Conservation (phyloP, 371 early-diverging fungal genomes). For the Mortierella sp. region DNA sequence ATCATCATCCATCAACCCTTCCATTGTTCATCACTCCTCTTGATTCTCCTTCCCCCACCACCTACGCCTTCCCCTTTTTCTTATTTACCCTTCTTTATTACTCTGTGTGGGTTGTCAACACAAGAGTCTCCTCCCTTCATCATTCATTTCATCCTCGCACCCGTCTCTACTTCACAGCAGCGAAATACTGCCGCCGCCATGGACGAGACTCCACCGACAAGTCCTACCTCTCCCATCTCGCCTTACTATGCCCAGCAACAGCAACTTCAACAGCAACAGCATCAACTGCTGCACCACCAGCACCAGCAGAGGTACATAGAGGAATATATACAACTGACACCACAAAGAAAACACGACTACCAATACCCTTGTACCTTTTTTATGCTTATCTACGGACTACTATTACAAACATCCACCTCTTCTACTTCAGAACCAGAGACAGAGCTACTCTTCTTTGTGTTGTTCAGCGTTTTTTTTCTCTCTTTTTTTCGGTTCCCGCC, state of each 20-base stretch:
- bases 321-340: neutral
- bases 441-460: neutral
- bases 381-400: too few relatives aligned
- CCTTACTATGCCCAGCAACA: constrained; percentile 39
- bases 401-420: too few relatives aligned
- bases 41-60: neutral
- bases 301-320: constrained; percentile 30
- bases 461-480: neutral
- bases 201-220: constrained; percentile 36
- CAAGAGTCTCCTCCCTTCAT: neutral
- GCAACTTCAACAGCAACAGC: constrained; percentile 33
- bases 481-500: constrained; percentile 1
- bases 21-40: neutral
- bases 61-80: neutral
- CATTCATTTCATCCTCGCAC: constrained; percentile 3
- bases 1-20: neutral
- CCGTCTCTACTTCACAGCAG: neutral
- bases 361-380: neutral
- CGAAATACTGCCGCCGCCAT: neutral
- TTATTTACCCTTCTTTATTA: neutral
- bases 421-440: neutral
- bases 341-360: neutral
- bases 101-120: constrained; percentile 4
- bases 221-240: constrained; percentile 39
- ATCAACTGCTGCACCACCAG: constrained; percentile 23